These are phyloP conservation scores for Boechera divaricarpa DNA, from an alignment of 345 rosid species.

Conservation along the genomic window DNA sequence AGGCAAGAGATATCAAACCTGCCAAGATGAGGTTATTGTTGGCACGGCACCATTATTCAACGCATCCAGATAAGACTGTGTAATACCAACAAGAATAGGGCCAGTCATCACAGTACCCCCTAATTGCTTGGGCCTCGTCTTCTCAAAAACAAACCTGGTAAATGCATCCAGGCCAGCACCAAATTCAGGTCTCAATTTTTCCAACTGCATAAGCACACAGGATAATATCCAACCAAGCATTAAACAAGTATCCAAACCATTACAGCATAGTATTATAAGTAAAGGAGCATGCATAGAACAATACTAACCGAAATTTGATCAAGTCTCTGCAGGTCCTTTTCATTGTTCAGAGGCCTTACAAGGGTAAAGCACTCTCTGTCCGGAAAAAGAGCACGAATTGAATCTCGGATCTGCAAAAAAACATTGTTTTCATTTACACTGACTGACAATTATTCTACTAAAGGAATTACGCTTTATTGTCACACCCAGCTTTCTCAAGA, in stretches of 20 bases:
- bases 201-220: slow-evolving; percentile 57
- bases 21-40: slow-evolving; percentile 97
- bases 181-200: slow-evolving; percentile 81
- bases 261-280: not conserved
- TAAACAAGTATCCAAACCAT: slow-evolving; percentile 9
- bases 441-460: not conserved
- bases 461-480: slow-evolving; percentile 1
- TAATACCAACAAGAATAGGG: slow-evolving; percentile 89
- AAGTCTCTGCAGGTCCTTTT: slow-evolving; percentile 84
- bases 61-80: slow-evolving; percentile 90
- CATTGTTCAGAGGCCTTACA: slow-evolving; percentile 88
- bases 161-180: slow-evolving; percentile 88
- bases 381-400: slow-evolving; percentile 92
- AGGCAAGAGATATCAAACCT: slow-evolving; percentile 59
- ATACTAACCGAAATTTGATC: slow-evolving; percentile 86
- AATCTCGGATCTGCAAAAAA: slow-evolving; percentile 75
- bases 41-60: slow-evolving; percentile 98
- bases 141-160: slow-evolving; percentile 95
- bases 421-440: not conserved
- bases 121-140: slow-evolving; percentile 94
- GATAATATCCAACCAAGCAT: not conserved
- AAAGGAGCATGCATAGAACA: not conserved
- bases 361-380: slow-evolving; percentile 95
- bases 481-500: slow-evolving; percentile 6
- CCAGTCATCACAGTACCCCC: slow-evolving; percentile 94